A percentile compares a stretch with the other conserved stretches of the same genome.
Conservation (phyloP, 1,284 basidiomycete species). For the Ganoderma meredithae region DNA sequence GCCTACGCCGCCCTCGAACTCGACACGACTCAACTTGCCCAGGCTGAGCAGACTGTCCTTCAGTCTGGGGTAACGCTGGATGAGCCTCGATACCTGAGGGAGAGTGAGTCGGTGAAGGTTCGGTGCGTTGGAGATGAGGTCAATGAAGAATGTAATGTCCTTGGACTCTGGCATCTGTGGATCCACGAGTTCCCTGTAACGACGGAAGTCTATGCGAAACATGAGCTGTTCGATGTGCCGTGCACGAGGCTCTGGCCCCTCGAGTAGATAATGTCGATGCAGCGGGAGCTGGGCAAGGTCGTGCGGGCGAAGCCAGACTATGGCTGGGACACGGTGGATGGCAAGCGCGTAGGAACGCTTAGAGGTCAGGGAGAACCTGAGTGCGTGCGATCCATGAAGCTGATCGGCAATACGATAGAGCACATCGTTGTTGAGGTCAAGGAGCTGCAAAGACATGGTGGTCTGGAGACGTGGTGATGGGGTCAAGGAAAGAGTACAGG, state of each 20-base stretch:
- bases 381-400: not conserved
- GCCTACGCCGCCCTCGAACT: not conserved
- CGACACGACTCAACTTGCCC: not conserved
- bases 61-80: not conserved
- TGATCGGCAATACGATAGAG: not conserved
- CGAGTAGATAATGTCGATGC: no score
- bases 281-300: not conserved
- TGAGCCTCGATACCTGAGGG: no score
- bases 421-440: not conserved
- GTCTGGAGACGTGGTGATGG: not conserved
- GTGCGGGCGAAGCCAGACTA: not conserved
- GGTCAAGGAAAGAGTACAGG: no score
- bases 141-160: not conserved
- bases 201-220: not conserved
- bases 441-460: not conserved
- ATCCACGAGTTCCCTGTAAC: not conserved
- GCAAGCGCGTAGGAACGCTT: not conserved
- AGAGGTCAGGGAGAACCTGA: not conserved
- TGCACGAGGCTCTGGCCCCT: not conserved
- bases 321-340: not conserved
- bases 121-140: not conserved
- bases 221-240: not conserved
- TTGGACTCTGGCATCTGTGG: not conserved
- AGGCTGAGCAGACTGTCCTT: not conserved
- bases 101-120: constrained; percentile 1